Percentiles rank a stretch among this genome's conserved stretches.
These are phyloP conservation scores for Saccharomyces hybrid DNA, from an alignment of 1,139 yeast genomes.

Conservation along the genomic window DNA sequence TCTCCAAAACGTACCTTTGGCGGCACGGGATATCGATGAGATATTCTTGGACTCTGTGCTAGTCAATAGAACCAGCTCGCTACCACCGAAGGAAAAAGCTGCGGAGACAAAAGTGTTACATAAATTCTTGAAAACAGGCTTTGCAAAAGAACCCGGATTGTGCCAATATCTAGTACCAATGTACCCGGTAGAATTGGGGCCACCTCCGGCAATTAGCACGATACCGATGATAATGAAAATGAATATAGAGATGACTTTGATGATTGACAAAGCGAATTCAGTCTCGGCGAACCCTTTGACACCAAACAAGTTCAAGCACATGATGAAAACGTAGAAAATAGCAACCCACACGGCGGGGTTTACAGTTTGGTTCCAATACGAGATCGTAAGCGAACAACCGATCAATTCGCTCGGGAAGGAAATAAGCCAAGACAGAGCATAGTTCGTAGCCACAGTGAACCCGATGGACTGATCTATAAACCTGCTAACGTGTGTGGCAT, in stretches of 20 bases:
- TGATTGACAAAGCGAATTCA: constrained; percentile 52
- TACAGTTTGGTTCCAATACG: constrained; percentile 42
- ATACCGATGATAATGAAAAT: constrained; percentile 68
- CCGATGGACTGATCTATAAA: constrained; percentile 68
- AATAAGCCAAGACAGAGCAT: constrained; percentile 63
- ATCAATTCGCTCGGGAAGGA: constrained; percentile 66
- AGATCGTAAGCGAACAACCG: constrained; percentile 62
- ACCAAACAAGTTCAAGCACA: constrained; percentile 56
- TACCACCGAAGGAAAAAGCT: constrained; percentile 53
- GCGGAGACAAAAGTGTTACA: constrained; percentile 41
- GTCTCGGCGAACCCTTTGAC: constrained; percentile 59
- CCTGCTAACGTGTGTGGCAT: constrained; percentile 58
- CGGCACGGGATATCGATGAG: constrained; percentile 37
- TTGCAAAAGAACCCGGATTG: constrained; percentile 57
- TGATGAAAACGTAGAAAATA: constrained; percentile 51
- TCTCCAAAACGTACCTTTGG: constrained; percentile 59
- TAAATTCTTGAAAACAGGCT: background rate
- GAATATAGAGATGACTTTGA: constrained; percentile 53
- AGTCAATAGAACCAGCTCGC: constrained; percentile 77
- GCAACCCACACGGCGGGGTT: constrained; percentile 37
- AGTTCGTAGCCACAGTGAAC: constrained; percentile 68
- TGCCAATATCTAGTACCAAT: constrained; percentile 53
- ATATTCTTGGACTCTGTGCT: constrained; percentile 59
- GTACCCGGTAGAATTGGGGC: constrained; percentile 45
- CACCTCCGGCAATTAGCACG: constrained; percentile 63